Base-by-base conservation (phyloP, 805 yeast genomes). In the Lipomyces chichibuensis region DNA sequence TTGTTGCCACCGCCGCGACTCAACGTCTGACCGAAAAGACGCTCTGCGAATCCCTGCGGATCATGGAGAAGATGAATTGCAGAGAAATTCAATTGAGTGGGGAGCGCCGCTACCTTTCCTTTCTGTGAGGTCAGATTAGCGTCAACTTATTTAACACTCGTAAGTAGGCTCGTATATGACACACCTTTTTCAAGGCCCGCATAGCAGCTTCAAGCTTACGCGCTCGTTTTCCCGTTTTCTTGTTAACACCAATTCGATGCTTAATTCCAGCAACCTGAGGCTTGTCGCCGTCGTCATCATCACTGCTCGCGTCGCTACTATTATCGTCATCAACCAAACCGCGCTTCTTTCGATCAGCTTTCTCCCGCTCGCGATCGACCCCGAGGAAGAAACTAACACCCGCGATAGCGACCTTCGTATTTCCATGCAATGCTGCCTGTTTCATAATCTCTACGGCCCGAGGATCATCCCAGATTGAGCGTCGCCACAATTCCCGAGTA, bases 381-480 rank as follows among this genome's bases (percentile, higher is more conserved):
- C 97, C 97, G 58, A 95, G 80, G 80, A 95, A 95, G 79, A 95
- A 95, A 74, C 87, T 83, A 37, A 91, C 95, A 69, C 97, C 99
- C 2, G 98, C 90, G 63, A 89, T 81, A 6, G 96, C 89, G 59
- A 95, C 95, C 79, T 95, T 95, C 17, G 83, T 81, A 74, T 95
- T 97, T 17, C 89, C 88, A 75, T 92, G 97, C 69, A 91, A 79
- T 1, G 98, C 92, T 0, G 98, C 98, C 74, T 92, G 95, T 1
- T 96, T 89, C 98, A 95, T 93, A 75, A 95, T 87, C 78, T 95
- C 99, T n/a, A 95, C 97, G 0, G 98, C 89, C 74, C 98, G 84
- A 0, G 97, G 85, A 77, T 95, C 99, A 77, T 92, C 98, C 99
- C 99, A 95, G 66, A 95, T 90, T 75, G 97, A 97, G 76, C 98